A percentile compares a stretch with the other conserved stretches of the same genome.
phyloP scores from a whole-genome alignment of 768 basidiomycete species.

The Leccinum ochraceum region DNA sequence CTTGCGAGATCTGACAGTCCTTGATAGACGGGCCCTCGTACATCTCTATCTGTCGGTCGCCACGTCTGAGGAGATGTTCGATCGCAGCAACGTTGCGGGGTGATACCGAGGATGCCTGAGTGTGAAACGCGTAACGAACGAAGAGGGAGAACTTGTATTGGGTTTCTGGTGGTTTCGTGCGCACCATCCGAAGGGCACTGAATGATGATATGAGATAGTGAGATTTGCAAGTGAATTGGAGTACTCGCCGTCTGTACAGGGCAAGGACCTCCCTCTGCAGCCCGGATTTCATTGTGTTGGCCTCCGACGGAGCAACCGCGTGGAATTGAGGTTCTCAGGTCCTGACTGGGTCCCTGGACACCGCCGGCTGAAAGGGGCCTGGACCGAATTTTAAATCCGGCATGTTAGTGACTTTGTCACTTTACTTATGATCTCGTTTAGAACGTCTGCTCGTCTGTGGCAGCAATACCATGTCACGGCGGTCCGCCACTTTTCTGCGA shows the following conservation, averaged over 20 bases:
- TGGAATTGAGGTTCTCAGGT: slow-evolving; percentile 5
- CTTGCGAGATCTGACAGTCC: slow-evolving; percentile 72
- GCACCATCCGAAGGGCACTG: slow-evolving; percentile 77
- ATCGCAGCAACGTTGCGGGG: slow-evolving; percentile 67
- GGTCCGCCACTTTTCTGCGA: slow-evolving; percentile 17
- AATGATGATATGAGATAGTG: slow-evolving; percentile 4
- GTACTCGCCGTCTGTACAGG: slow-evolving; percentile 55
- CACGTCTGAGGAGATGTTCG: slow-evolving; percentile 76
- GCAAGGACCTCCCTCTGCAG: slow-evolving; percentile 53
- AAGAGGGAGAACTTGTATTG: slow-evolving; percentile 68
- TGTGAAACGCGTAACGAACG: slow-evolving; percentile 69
- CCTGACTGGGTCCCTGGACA: slow-evolving; percentile 18
- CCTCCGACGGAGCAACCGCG: not conserved
- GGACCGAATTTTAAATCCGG: slow-evolving; percentile 6
- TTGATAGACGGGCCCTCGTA: slow-evolving; percentile 67
- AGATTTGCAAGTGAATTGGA: not conserved
- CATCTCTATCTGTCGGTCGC: slow-evolving; percentile 63
- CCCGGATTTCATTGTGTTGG: slow-evolving; percentile 39
- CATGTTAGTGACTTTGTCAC: not conserved
- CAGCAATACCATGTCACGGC: slow-evolving; percentile 6
- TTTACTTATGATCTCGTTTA: slow-evolving; percentile 20
- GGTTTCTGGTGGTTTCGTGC: slow-evolving; percentile 59
- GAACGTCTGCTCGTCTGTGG: slow-evolving; percentile 12
- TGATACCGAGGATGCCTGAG: slow-evolving; percentile 58
- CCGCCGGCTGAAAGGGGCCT: slow-evolving; percentile 17